A percentile compares a stretch with the other conserved stretches of the same genome.
These are phyloP conservation scores for Colletotrichum gigasporum DNA, from an alignment of 2,329 filamentous ascomycete genomes.

Conservation along the genomic window DNA sequence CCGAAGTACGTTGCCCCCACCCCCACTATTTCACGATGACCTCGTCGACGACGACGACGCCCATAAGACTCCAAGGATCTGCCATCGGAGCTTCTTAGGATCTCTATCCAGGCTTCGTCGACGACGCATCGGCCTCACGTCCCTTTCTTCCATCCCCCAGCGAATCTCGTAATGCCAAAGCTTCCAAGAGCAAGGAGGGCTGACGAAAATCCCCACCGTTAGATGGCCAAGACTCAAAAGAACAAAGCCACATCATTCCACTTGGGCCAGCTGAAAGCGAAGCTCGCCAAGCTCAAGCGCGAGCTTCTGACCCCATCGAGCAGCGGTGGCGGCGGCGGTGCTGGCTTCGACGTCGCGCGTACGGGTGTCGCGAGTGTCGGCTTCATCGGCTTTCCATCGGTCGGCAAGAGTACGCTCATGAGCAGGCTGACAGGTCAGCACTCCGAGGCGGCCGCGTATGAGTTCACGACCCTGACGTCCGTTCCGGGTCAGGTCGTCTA, in stretches of 20 bases:
- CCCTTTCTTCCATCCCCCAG: too few relatives aligned
- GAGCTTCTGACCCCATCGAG: conserved; percentile 89
- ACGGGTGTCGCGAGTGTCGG: conserved; percentile 97
- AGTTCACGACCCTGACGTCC: conserved; percentile 98
- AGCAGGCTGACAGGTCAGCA: conserved; percentile 93
- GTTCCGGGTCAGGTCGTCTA: conserved; percentile 96
- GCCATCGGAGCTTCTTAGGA: too few relatives aligned
- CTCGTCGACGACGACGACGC: too few relatives aligned
- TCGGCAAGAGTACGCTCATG: conserved; percentile 99
- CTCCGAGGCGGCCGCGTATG: conserved; percentile 96
- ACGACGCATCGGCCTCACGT: not conserved
- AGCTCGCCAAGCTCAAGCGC: conserved; percentile 96
- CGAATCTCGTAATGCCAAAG: too few relatives aligned
- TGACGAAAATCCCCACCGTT: conserved; percentile 24
- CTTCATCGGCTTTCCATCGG: conserved; percentile 97
- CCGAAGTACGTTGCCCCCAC: conserved; percentile 73
- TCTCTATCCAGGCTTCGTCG: conserved; percentile 26
- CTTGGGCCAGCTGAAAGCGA: conserved; percentile 96
- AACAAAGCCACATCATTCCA: conserved; percentile 96
- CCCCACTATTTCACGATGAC: too few relatives aligned
- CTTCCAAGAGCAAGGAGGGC: not conserved
- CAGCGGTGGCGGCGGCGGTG: conserved; percentile 84
- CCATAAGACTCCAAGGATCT: too few relatives aligned
- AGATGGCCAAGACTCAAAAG: conserved; percentile 98
- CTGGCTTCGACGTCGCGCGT: conserved; percentile 96